Base-by-base conservation (phyloP, 1,284 basidiomycete species). In the Thelephora terrestris region DNA sequence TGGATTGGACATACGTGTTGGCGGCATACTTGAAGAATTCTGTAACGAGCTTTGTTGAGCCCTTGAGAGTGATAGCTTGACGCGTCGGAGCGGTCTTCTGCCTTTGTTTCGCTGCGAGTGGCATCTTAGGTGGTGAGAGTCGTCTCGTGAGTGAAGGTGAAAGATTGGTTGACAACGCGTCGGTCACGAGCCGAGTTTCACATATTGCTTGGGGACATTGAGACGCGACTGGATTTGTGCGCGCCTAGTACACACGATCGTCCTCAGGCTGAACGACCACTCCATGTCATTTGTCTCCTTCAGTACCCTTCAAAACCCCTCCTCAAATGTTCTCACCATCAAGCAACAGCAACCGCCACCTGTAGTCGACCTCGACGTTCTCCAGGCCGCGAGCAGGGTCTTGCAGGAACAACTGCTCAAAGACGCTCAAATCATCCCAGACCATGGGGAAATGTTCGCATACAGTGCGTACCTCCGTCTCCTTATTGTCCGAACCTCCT, bases 1-100 rank as follows among this genome's bases (percentile, higher is more conserved):
- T 46, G 38, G 7, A 40, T 29, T n/a, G 21, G 34, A 73, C 86
- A 53, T 60, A 92, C 91, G 85, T 90, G 71, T 95, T 95, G 54
- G 94, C 91, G 20, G 90, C 87, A 67, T 92, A 99, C 71, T 95
- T 94, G 76, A 99, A 98, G 74, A 99, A 98, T 62, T 99, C 96
- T 14, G 92, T 95, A 49, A 99, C 94, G n/a, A 98, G 76, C 42
- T 84, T 79, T 0, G 91, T 92, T 0, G 91, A 96, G 1, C 96
- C 96, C 62, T 97, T 95, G 65, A 99, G 84, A 1, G 91, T 94
- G 57, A 96, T 94, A 4, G 84, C 78, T 54, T 87, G 82, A 39
- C 78, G 76, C 18, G 77, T 78, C 5, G 70, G 71, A 47, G 79
- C 77, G 68, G 87, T 84, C 58, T 76, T 84, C 17, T 45, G 16